Evolutionary conservation across 1,284 basidiomycete genomes (phyloP), one percentile per base, ranked within the genome.

Genomic region (Schizophyllum amplum): DNA sequence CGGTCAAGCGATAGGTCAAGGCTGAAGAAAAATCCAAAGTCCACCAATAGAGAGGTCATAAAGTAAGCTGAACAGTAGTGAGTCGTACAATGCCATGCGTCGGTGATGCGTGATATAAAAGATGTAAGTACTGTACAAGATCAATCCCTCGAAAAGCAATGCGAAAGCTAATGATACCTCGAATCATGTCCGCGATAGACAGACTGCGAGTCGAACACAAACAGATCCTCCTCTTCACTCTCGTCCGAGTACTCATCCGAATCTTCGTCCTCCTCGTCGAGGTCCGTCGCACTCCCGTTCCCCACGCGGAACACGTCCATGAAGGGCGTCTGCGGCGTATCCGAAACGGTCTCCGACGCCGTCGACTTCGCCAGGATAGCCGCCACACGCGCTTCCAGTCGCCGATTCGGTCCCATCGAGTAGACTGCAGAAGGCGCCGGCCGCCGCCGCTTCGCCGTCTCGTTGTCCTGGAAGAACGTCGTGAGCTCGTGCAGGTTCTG

Each of bases 401-500:
- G 81, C 54, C 82, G 77, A 58, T 78, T 81, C 9, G 64, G 61
- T 27, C 52, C 46, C 46, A 61, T 64, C 23, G 57, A 24, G 21
- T 24, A 65, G 15, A 68, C 58, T 4, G 67, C 55, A 46, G 68
- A 64, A 33, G 61, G 52, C 33, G 33, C 17, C 11, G 33, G 33
- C 17, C 33, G 11, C 33, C 33, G 33, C 7, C 33, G 33, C 33
- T 42, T 42, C 50, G 63, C 52, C 53, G 62, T 62, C 63, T 59
- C 20, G 57, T 75, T 74, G 54, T 86, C 83, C 66, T 90, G 88
- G 77, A 94, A 94, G 77, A 90, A 95, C 60, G 84, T 86, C 60
- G 86, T 91, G 50, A 97, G 76, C 59, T 91, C 88, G 66, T 95
- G 90, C 49, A 96, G 77, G 60, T 92, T 90, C 63, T 87, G 90